Base-by-base conservation (phyloP, 2,329 filamentous ascomycete species). In the Diaporthe citriasiana region DNA sequence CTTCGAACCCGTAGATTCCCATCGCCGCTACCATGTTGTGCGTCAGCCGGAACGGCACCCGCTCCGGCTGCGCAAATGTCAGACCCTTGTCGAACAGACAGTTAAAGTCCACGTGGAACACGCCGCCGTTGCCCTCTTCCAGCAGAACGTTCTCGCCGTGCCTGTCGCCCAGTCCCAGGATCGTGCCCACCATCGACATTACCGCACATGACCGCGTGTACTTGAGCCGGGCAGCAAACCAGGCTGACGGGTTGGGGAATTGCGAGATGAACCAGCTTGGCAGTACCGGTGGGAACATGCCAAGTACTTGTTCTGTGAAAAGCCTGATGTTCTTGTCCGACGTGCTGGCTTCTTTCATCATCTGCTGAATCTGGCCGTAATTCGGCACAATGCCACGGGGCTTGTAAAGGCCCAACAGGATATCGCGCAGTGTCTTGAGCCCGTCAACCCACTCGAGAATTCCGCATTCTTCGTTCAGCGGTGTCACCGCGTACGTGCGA, bases 11-110 rank as follows among this genome's bases (percentile, higher is more conserved):
- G 80, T 97, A 96, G 30, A 97, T 92, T 7, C 97, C 97, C 92
- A 99, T 98, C 15, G 97, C 97, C 77, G 97, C 94, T 47, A 97
- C 91, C 96, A 99, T 98, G 84, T 99, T 99, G 87, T 98, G 96
- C 5, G 97, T 99, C 55, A 99, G 88, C 22, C 97, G 93, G 87
- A 99, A 99, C 2, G 97, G 97, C 1, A 99, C 97, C 40, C 93
- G 88, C 83, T 99, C 97, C 0, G 97, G 96, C 82, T 97, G 97
- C 76, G 95, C 93, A 81, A 99, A 98, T 0, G 95, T 98, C 53
- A 96, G 89, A 1, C 97, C 97, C 81, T 99, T 99, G 86, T 99
- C 97, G 82, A 99, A 99, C 6, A 99, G 91, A 83, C 97, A 99
- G 85, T 99, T 99, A 88, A 99, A 99, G 84, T 99, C 97, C 59